Evolutionary conservation across 352 stramenopile species (phyloP).

Genomic region (Phytopythium ostracodes): DNA sequence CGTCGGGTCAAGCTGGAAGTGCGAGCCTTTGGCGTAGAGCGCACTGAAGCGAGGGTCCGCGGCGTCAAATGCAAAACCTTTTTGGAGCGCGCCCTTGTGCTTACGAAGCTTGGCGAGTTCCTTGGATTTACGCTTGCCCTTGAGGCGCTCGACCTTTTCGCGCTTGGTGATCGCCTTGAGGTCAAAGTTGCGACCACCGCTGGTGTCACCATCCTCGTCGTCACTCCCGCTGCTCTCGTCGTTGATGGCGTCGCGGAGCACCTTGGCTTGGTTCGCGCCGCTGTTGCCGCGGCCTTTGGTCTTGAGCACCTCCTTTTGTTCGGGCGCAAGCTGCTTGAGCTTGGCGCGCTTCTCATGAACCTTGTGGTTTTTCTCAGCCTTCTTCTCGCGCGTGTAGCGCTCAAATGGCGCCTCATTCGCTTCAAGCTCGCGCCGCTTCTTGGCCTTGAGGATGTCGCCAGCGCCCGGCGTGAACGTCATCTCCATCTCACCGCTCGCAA

Average conservation of each 20-base stretch:
- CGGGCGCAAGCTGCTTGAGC: constrained; percentile 57
- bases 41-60: constrained; percentile 69
- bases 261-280: constrained; percentile 35
- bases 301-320: constrained; percentile 67
- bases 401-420: constrained; percentile 83
- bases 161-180: constrained; percentile 77
- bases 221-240: constrained; percentile 25
- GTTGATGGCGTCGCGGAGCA: constrained; percentile 57
- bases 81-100: constrained; percentile 56
- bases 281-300: constrained; percentile 48
- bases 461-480: constrained; percentile 79
- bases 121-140: constrained; percentile 77
- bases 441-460: constrained; percentile 61
- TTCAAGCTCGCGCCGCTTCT: constrained; percentile 72
- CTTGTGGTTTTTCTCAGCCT: constrained; percentile 83
- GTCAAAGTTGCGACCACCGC: constrained; percentile 60
- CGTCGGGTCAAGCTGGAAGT: constrained; percentile 81
- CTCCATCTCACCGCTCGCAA: constrained; percentile 66
- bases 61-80: constrained; percentile 75
- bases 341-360: constrained; percentile 64
- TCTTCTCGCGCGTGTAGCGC: constrained; percentile 81
- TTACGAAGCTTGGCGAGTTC: constrained; percentile 64
- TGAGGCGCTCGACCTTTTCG: constrained; percentile 69
- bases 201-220: constrained; percentile 19
- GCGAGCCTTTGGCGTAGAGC: constrained; percentile 69